Evolutionary conservation across 805 yeast genomes (phyloP), one percentile per base, ranked within the genome.

Genomic region (Lachancea mirantina): DNA sequence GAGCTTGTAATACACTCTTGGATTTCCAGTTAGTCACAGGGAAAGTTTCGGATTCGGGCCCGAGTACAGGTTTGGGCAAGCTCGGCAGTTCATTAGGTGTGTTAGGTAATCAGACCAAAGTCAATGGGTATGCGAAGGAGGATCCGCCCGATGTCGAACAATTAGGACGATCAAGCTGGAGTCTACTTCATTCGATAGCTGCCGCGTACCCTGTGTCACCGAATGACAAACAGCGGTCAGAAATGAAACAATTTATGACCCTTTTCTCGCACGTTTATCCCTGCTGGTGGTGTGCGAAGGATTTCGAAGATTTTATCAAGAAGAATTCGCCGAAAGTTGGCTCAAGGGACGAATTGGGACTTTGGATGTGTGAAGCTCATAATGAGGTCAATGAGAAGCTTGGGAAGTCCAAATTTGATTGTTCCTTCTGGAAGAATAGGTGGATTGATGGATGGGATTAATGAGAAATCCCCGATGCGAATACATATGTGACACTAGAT

Each of bases 331-430:
- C 84, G 13, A 65, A 63, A 36, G 81, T 76, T 3, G 64, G 61
- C 13, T 70, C 73, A 4, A 84, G 83, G 45, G 95, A 85, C 33
- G 80, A 74, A 34, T 74, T 92, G 47, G 94, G 96, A 1, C 65
- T 59, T 45, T 92, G 98, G 98, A 62, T 92, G 35, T 92, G 97
- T 61, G 82, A 77, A 40, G 97, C 97, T 2, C 98, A 92, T 60
- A 92, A 92, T 51, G 83, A 73, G 22, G 97, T 92, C n/a, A 92
- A 92, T 57, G 65, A 55, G 13, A 88, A 87, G 55, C 55, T 89
- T 17, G 94, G 95, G 1, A 92, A 92, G 59, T 84, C 84, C 5
- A 65, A 64, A 35, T 92, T 92, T 52, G 87, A 89, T 53, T 89
- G 97, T 49, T 66, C 76, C 37, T 68, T 83, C 42, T 92, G 98